These are phyloP conservation scores for Calamus simplicifolius DNA, from an alignment of 176 grass and related monocot genomes.

Conservation along the genomic window DNA sequence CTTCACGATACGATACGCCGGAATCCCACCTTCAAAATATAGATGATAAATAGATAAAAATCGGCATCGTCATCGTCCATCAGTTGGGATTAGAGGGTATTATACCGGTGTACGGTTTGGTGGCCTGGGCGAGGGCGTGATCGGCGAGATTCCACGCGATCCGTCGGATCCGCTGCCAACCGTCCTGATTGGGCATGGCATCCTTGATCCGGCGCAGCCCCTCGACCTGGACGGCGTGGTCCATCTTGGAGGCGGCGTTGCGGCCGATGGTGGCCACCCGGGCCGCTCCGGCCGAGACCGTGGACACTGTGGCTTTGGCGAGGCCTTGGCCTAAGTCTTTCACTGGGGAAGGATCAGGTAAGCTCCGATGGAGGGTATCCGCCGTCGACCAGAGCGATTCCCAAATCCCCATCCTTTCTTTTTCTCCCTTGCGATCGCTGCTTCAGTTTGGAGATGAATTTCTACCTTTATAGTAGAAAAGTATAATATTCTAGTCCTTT, in stretches of 20 bases:
- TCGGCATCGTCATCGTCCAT: not conserved
- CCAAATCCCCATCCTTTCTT: conserved; percentile 18
- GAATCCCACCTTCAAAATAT: conserved; percentile 9
- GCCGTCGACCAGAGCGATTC: not conserved
- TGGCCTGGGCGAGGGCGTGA: conserved; percentile 6
- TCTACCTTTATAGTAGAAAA: too few relatives aligned
- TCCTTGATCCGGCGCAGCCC: not conserved
- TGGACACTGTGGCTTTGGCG: too few relatives aligned
- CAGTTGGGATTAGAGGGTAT: not conserved
- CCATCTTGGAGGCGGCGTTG: not conserved
- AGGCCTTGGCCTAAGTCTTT: too few relatives aligned
- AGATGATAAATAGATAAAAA: conserved; percentile 5
- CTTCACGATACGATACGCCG: conserved; percentile 2
- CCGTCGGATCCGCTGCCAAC: conserved; percentile 7
- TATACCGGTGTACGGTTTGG: conserved; percentile 10
- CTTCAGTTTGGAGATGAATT: too few relatives aligned
- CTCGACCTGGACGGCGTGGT: not conserved
- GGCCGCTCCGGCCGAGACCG: too few relatives aligned
- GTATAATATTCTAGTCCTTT: too few relatives aligned
- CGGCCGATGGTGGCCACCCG: not conserved
- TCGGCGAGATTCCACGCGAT: conserved; percentile 11
- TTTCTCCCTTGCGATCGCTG: not conserved
- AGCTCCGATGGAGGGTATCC: not conserved
- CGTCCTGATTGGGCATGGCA: conserved; percentile 9
- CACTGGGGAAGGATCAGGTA: too few relatives aligned